These are phyloP conservation scores for Lycium ferocissimum DNA, from an alignment of 257 asterid genomes.

Conservation along the genomic window DNA sequence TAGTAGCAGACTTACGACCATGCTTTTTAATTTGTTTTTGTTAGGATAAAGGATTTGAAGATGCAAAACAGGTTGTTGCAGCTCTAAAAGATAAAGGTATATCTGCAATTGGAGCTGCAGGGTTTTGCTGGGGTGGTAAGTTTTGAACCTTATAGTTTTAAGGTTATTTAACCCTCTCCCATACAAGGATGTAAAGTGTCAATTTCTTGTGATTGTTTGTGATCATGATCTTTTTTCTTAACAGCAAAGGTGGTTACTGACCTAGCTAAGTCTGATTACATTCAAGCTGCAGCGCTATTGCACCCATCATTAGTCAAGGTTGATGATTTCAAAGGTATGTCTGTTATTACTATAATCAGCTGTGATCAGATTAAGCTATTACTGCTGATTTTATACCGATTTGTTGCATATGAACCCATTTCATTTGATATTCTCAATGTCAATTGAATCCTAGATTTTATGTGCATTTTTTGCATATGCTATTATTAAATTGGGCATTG, in stretches of 20 bases:
- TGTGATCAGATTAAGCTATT: not conserved
- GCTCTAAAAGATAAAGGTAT: slow-evolving; percentile 56
- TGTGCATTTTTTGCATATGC: not conserved
- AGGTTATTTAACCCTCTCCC: too few relatives aligned
- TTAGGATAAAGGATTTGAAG: slow-evolving; percentile 60
- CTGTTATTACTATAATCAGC: not conserved
- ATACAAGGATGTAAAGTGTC: not conserved
- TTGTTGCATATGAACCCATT: not conserved
- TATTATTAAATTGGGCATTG: not conserved
- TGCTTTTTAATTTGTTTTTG: not conserved
- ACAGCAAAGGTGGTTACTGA: slow-evolving; percentile 65
- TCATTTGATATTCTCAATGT: too few relatives aligned
- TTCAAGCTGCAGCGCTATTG: slow-evolving; percentile 61
- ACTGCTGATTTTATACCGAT: not conserved
- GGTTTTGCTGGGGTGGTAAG: slow-evolving; percentile 71
- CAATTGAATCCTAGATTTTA: not conserved
- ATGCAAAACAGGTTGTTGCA: slow-evolving; percentile 48
- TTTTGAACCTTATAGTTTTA: too few relatives aligned
- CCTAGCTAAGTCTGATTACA: slow-evolving; percentile 47
- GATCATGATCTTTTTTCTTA: slow-evolving; percentile 16
- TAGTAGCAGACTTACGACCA: not conserved
- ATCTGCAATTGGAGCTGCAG: slow-evolving; percentile 61
- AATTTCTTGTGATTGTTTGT: not conserved
- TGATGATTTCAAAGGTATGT: slow-evolving; percentile 62
- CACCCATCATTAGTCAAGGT: slow-evolving; percentile 58